Base-by-base conservation (phyloP, 2,329 filamentous ascomycete species). In the Nemania sp. region DNA sequence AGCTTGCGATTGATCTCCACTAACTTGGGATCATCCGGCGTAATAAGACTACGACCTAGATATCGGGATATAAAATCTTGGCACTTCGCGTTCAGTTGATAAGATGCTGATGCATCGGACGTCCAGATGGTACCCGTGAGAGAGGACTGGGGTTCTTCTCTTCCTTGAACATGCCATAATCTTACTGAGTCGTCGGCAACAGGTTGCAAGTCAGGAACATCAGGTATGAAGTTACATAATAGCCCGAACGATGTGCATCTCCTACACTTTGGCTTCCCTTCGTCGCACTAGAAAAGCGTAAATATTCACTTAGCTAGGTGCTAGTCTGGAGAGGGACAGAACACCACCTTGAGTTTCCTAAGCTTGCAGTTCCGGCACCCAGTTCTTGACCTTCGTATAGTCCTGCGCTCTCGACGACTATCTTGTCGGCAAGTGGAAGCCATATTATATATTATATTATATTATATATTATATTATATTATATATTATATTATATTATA, bases 331-430 rank as follows among this genome's bases (percentile, higher is more conserved):
- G 15, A 37, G 28, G 36, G 26, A 11, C 23, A 42, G 40, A n/a
- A 6, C 4, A 5, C 15, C 20, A 77, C 77, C 70, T 79, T 80
- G 49, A 80, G 55, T 58, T 78, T 78, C 54, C 78, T 62, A 4
- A 80, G 70, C 62, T 80, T 80, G 66, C 78, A 80, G 59, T 80
- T 80, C 9, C 75, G 72, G 48, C 78, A 80, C 28, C 78, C 77
- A 54, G 67, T 70, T 63, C 75, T 72, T 14, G 77, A 79, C 52
- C 75, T 72, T 26, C 67, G 52, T 34, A 20, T 12, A 11, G 49
- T 22, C 56, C 26, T 59, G n/a, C 54, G 52, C 31, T 33, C 20
- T 28, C 23, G 56, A 24, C n/a, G n/a, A n/a, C n/a, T n/a, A n/a
- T n/a, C n/a, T n/a, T n/a, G n/a, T n/a, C n/a, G n/a, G n/a, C n/a